Evolutionary conservation across 164 flowering plant genomes (phyloP).

Genomic region (Nymphaea thermarum): DNA sequence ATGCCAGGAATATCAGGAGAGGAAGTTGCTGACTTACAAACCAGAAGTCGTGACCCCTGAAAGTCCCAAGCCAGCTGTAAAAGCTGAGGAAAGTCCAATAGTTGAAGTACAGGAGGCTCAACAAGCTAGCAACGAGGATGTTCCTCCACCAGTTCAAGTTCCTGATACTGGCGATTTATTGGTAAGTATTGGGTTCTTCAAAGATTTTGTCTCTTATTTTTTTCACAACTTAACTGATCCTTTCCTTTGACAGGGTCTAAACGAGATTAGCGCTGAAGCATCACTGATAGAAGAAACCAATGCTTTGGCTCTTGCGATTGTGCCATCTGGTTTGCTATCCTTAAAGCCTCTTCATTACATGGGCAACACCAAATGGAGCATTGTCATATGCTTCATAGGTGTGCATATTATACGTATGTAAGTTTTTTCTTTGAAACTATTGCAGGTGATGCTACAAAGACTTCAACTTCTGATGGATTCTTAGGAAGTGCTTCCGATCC

Average conservation of each 20-base stretch:
- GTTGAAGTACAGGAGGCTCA: conserved; percentile 37
- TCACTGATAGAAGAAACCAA: conserved; percentile 70
- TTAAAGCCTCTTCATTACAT: neutral
- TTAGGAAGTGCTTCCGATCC: conserved; percentile 16
- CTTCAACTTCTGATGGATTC: conserved; percentile 18
- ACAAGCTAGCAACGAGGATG: conserved; percentile 27
- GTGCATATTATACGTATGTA: neutral
- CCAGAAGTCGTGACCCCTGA: conserved; percentile 34
- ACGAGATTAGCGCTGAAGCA: conserved; percentile 61
- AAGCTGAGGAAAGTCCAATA: conserved; percentile 19
- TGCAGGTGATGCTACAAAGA: conserved; percentile 33
- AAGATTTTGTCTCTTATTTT: neutral
- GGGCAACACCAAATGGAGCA: neutral
- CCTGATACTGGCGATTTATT: conserved; percentile 51
- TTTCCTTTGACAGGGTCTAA: conserved; percentile 48
- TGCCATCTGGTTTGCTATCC: conserved; percentile 46
- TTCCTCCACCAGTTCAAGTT: conserved; percentile 29
- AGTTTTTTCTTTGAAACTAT: neutral
- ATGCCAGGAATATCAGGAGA: conserved; percentile 46
- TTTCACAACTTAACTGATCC: neutral
- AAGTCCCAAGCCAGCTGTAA: conserved; percentile 24
- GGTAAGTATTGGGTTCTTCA: conserved; percentile 20
- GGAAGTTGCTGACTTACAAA: conserved; percentile 16
- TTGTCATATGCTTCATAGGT: neutral
- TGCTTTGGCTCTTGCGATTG: conserved; percentile 88